Evolutionary conservation across 208 protist species (phyloP).

Genomic region (Crithidia bombi): DNA sequence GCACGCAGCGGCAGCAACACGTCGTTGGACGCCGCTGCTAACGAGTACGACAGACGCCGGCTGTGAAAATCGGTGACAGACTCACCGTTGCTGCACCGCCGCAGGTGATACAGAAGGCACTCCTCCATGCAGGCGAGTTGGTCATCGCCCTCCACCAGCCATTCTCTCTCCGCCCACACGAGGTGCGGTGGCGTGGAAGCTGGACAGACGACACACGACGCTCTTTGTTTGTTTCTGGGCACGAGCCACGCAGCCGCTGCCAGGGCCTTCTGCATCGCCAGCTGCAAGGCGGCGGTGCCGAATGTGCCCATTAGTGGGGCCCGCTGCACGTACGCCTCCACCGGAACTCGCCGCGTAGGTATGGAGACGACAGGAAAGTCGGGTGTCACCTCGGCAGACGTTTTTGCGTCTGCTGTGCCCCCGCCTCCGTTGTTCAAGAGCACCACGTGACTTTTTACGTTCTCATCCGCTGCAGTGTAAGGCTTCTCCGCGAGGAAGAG

Average conservation of each 20-base stretch:
- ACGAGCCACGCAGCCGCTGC: not conserved
- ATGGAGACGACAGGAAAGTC: not conserved
- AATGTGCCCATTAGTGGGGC: conserved; percentile 9
- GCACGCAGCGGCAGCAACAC: not conserved
- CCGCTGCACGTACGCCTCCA: conserved; percentile 23
- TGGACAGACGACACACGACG: not conserved
- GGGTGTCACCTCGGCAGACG: not conserved
- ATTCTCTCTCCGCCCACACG: not conserved
- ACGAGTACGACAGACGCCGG: no score
- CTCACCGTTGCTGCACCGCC: not conserved
- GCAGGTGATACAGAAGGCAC: not conserved
- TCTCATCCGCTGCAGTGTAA: not conserved
- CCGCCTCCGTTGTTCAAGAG: not conserved
- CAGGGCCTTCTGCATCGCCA: not conserved
- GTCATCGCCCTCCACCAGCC: not conserved
- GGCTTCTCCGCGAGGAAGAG: conserved; percentile 23
- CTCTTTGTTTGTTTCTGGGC: not conserved
- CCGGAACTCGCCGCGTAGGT: conserved; percentile 11
- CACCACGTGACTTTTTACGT: not conserved
- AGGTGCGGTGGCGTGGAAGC: not conserved
- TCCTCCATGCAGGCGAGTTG: not conserved
- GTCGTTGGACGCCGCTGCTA: no score
- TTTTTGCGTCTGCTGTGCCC: no score
- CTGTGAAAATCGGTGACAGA: no score
- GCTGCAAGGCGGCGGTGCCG: conserved; percentile 13